These are phyloP conservation scores for Lignosus rhinocerotis DNA, from an alignment of 1,284 basidiomycete genomes.

Conservation along the genomic window DNA sequence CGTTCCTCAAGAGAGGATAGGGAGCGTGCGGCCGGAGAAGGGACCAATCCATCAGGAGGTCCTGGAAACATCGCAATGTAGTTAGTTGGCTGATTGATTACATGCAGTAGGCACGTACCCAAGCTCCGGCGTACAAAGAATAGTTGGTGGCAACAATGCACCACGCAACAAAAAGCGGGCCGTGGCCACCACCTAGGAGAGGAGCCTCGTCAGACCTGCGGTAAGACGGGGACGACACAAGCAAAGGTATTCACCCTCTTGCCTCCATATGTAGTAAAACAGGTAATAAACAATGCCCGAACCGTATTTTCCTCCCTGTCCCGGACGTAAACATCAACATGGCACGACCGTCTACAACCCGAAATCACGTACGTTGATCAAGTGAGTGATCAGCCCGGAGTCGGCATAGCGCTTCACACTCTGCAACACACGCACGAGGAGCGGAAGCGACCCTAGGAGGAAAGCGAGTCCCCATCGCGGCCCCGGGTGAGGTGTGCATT, in stretches of 20 bases:
- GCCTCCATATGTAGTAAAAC: conserved; percentile 76
- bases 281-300: conserved; percentile 64
- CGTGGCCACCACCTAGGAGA: conserved; percentile 37
- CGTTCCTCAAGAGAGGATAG: conserved; percentile 71
- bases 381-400: conserved; percentile 71
- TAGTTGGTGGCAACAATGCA: conserved; percentile 63
- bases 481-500: conserved; percentile 37
- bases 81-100: not conserved
- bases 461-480: conserved; percentile 62
- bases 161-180: conserved; percentile 61
- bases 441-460: conserved; percentile 58
- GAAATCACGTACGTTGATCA: conserved; percentile 63
- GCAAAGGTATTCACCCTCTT: conserved; percentile 46
- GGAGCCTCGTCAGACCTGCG: not conserved
- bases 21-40: conserved; percentile 60
- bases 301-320: conserved; percentile 79
- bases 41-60: conserved; percentile 83
- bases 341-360: not conserved
- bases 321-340: not conserved
- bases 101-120: conserved; percentile 55
- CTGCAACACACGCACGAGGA: conserved; percentile 79
- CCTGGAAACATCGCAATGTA: conserved; percentile 49
- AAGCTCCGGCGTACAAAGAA: conserved; percentile 72
- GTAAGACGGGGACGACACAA: not conserved
- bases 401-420: conserved; percentile 86